Evolutionary conservation across 805 yeast genomes (phyloP).

Genomic region (Saccharomycopsis sp.): DNA sequence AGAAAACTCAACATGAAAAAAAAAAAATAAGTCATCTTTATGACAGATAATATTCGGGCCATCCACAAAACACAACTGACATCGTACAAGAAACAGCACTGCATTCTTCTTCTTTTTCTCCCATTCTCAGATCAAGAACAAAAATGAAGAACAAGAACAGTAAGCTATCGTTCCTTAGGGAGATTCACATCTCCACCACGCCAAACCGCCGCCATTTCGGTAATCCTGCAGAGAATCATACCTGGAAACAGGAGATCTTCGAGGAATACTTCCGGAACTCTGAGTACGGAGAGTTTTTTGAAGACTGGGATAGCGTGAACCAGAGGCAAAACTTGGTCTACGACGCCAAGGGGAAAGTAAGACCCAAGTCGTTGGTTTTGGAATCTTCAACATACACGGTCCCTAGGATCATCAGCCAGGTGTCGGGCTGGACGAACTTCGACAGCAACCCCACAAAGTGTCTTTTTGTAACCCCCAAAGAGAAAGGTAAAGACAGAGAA

Average conservation of each 20-base stretch:
- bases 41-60: no score
- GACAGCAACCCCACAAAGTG: neutral
- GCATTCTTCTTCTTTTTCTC: no score
- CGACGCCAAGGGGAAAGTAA: neutral
- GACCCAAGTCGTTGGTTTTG: constrained; percentile 5
- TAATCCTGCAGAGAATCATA: neutral
- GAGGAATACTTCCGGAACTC: neutral
- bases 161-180: neutral
- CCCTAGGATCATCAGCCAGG: neutral
- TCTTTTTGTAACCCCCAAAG: no score
- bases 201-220: neutral
- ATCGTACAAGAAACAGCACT: no score
- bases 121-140: no score
- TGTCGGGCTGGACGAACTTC: no score
- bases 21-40: no score
- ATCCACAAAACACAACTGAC: no score
- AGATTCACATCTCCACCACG: neutral
- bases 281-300: neutral
- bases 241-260: constrained; percentile 1
- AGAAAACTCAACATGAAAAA: no score
- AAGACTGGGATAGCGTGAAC: constrained; percentile 7
- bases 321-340: neutral
- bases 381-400: neutral
- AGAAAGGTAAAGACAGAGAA: no score
- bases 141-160: no score